Evolutionary conservation across 768 basidiomycete species (phyloP), one percentile per base, ranked within the genome.

Genomic region (Tephrocybe rancida): DNA sequence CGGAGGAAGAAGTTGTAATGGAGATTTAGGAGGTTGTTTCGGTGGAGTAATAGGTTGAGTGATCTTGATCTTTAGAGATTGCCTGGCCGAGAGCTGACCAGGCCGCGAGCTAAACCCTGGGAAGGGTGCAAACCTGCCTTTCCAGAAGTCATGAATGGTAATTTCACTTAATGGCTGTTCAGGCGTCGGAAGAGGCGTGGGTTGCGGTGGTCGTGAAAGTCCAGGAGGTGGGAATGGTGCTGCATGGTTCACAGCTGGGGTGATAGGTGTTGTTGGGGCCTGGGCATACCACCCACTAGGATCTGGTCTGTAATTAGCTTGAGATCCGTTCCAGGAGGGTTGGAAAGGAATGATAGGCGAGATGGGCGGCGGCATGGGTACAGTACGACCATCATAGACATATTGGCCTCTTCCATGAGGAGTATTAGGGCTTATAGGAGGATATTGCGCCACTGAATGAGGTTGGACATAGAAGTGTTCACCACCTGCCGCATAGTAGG

Each of bases 101-200:
- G 72, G 70, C 3, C 59, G 59, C 4, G 76, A 79, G 14, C 64
- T 65, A 50, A 64, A 69, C 5, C 76, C 76, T 5, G 76, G 76
- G 43, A 76, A 67, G 19, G 77, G 75, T 7, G 75, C 76, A 22
- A 79, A 63, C 43, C 74, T 65, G 13, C 72, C 74, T 55, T 66
- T 70, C 77, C 77, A 78, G 52, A 69, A 73, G 18, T 70, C 69
- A 44, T 77, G 64, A 14, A 74, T 65, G 11, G 47, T 50, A 29
- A 43, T 35, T 7, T 55, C 27, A 3, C n/a, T 19, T 14, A 42
- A 37, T 24, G 45, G 30, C 2, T 18, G 30, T 34, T 50, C 48
- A 22, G 34, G 29, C 10, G 22, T 18, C n/a, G 50, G 37, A 25
- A 37, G 44, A n/a, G 27, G 27, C n/a, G 46, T 21, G 10, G 38